Evolutionary conservation across 2,329 filamentous ascomycete species (phyloP).

Genomic region (Purpureocillium takamizusanense): DNA sequence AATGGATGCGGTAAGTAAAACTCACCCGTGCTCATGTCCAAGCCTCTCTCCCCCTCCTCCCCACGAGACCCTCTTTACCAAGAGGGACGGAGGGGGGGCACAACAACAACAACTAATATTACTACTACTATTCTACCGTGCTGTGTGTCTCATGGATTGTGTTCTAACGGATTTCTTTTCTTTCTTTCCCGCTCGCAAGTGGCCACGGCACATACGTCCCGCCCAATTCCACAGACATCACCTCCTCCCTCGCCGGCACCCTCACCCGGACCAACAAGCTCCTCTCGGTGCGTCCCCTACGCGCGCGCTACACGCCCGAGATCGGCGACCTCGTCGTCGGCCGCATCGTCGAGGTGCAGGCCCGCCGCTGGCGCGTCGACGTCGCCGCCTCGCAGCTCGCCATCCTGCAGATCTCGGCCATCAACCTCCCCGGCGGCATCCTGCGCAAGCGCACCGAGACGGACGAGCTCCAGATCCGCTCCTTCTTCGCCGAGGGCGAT

Average conservation of each 20-base stretch:
- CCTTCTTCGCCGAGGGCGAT: conserved; percentile 95
- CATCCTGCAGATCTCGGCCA: conserved; percentile 73
- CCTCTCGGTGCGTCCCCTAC: conserved; percentile 80
- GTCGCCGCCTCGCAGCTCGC: conserved; percentile 83
- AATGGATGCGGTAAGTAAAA: conserved; percentile 74
- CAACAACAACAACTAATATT: no score
- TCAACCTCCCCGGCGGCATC: conserved; percentile 92
- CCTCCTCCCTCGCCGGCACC: conserved; percentile 83
- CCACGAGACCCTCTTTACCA: no score
- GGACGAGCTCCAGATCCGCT: conserved; percentile 92
- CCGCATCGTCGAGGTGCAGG: conserved; percentile 89
- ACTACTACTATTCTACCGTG: no score
- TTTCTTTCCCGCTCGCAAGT: conserved; percentile 41
- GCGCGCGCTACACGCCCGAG: conserved; percentile 88
- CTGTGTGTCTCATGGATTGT: no score
- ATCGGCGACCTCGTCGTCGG: conserved; percentile 95
- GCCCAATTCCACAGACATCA: conserved; percentile 56
- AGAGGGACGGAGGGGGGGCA: no score
- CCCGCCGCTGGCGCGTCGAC: conserved; percentile 89
- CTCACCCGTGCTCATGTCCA: no score
- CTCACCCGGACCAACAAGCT: conserved; percentile 94
- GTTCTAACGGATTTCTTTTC: no score
- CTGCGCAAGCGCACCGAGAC: conserved; percentile 86
- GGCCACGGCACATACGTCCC: conserved; percentile 87
- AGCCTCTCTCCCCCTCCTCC: no score